Conservation (phyloP, 140 eudicot genomes). For the Stevia rebaudiana region DNA sequence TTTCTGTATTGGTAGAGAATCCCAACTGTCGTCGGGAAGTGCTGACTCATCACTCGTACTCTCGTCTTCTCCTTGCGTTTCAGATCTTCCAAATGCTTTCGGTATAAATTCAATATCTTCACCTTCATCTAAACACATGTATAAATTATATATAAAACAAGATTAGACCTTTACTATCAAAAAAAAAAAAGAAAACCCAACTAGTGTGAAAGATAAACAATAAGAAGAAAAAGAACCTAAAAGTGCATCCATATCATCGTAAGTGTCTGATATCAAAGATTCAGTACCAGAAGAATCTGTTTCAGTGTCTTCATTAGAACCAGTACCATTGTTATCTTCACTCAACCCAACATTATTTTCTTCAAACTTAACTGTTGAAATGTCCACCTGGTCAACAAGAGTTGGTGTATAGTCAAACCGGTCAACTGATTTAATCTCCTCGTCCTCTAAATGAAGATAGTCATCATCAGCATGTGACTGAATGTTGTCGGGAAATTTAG, state of each 20-base stretch:
- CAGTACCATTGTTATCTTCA: conserved; percentile 49
- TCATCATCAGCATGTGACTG: conserved; percentile 33
- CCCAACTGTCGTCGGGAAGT: conserved; percentile 37
- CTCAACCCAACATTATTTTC: conserved; percentile 33
- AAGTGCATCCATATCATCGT: conserved; percentile 48
- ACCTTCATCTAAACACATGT: conserved; percentile 47
- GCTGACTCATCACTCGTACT: conserved; percentile 48
- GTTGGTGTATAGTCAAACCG: conserved; percentile 24
- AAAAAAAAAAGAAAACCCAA: neutral
- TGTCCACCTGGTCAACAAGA: conserved; percentile 29
- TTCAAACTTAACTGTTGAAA: conserved; percentile 35
- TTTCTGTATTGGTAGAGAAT: conserved; percentile 22
- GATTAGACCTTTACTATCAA: neutral
- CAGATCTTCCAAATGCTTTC: conserved; percentile 49
- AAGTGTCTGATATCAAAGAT: conserved; percentile 66
- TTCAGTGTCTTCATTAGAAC: conserved; percentile 91
- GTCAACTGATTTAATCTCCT: conserved; percentile 35
- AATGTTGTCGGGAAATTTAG: conserved; percentile 27
- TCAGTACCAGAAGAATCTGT: conserved; percentile 88
- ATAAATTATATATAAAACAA: neutral
- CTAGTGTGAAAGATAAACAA: neutral
- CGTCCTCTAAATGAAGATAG: conserved; percentile 28
- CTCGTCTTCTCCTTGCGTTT: conserved; percentile 40
- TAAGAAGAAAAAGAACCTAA: conserved; percentile 48
- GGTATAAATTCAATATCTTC: conserved; percentile 54